phyloP scores from a whole-genome alignment of 177 flowering plant genomes.

The Vitis hybrid region DNA sequence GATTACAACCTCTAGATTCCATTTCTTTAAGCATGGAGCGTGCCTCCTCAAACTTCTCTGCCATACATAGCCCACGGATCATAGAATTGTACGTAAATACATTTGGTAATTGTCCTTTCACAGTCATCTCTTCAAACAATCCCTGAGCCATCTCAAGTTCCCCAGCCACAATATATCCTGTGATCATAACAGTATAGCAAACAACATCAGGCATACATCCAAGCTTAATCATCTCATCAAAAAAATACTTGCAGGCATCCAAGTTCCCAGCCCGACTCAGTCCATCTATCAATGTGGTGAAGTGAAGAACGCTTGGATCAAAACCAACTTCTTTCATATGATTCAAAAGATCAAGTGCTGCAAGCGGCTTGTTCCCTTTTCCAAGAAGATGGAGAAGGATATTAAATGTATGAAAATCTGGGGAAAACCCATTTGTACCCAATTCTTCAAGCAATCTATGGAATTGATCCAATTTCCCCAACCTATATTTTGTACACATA shows the following conservation, averaged over 20 bases:
- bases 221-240: conserved; percentile 65
- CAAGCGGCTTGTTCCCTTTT: conserved; percentile 65
- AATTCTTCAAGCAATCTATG: conserved; percentile 68
- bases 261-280: conserved; percentile 85
- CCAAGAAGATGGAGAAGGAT: conserved; percentile 82
- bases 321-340: conserved; percentile 79
- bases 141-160: conserved; percentile 68
- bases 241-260: conserved; percentile 75
- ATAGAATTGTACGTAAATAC: conserved; percentile 86
- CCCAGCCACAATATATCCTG: conserved; percentile 61
- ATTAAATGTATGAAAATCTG: conserved; percentile 82
- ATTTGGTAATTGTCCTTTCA: conserved; percentile 74
- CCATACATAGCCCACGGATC: conserved; percentile 88
- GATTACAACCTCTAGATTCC: conserved; percentile 80
- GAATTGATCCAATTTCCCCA: conserved; percentile 73
- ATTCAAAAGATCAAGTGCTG: conserved; percentile 68
- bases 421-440: conserved; percentile 57
- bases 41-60: conserved; percentile 70
- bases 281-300: conserved; percentile 91
- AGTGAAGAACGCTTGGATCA: conserved; percentile 73
- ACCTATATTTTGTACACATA: conserved; percentile 61
- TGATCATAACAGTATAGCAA: conserved; percentile 85
- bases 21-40: conserved; percentile 69
- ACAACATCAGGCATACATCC: conserved; percentile 87
- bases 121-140: conserved; percentile 70